These are phyloP conservation scores for Seiridium cupressi DNA, from an alignment of 2,329 filamentous ascomycete genomes.

Conservation along the genomic window DNA sequence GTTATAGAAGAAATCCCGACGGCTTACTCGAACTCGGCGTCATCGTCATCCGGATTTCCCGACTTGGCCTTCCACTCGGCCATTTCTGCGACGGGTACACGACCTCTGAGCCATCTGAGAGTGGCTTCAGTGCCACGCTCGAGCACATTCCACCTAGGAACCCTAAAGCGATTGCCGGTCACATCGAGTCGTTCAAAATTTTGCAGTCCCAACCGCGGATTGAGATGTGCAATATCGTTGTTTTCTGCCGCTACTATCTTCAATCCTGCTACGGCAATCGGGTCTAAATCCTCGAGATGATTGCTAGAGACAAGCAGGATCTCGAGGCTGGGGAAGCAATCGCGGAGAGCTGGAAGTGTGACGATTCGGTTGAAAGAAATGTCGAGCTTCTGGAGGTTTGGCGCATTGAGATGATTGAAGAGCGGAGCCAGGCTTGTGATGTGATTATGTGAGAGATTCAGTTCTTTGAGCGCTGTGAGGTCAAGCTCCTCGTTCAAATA, in stretches of 20 bases:
- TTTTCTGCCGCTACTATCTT: conserved; percentile 76
- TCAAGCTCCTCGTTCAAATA: conserved; percentile 67
- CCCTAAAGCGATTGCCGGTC: conserved; percentile 81
- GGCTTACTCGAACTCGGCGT: conserved; percentile 13
- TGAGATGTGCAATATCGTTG: conserved; percentile 81
- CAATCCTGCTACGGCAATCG: conserved; percentile 72
- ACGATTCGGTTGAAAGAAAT: conserved; percentile 80
- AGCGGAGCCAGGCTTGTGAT: conserved; percentile 70
- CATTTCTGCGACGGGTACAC: conserved; percentile 65
- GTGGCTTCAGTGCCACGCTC: conserved; percentile 86
- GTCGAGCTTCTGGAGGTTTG: conserved; percentile 73
- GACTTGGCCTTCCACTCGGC: conserved; percentile 51
- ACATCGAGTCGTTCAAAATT: conserved; percentile 70
- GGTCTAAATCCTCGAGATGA: conserved; percentile 68
- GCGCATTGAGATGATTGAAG: conserved; percentile 66
- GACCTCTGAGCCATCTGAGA: conserved; percentile 75
- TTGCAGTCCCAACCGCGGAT: conserved; percentile 77
- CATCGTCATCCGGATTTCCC: conserved; percentile 31
- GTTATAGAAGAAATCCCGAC: too few species aligned
- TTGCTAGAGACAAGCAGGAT: conserved; percentile 79
- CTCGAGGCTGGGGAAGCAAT: conserved; percentile 66
- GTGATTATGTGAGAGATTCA: conserved; percentile 74
- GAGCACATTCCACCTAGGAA: conserved; percentile 80
- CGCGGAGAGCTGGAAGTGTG: conserved; percentile 64
- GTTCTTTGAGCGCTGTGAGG: conserved; percentile 71